Base-by-base conservation (phyloP, 441 rosid species). In the Manihot esculenta region DNA sequence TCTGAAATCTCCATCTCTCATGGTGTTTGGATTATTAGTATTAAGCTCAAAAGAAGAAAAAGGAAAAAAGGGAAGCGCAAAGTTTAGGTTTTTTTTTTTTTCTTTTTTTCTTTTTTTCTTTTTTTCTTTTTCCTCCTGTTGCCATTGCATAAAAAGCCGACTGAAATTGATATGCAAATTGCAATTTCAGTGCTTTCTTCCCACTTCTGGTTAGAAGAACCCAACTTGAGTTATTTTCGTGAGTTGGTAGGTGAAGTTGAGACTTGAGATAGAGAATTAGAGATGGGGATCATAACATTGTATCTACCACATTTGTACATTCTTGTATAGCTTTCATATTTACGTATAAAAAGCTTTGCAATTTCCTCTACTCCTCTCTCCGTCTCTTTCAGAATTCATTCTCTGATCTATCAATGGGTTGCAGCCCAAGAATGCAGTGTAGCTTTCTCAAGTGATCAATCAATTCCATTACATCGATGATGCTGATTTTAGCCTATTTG, bases 281-380 rank as follows among this genome's bases (percentile, higher is more conserved):
- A 71, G 50, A 54, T 5, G 53, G 73, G 62, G 42, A 45, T 23
- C 24, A 55, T 50, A 57, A 72, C 3, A 69, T 66, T 80, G 79
- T 80, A 81, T 76, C 47, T 76, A 73, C 57, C 72, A 68, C 80
- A 79, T 76, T 73, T 85, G 87, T 83, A 81, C 61, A 85, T 83
- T 66, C 61, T 53, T 85, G 85, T 80, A 82, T 76, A 84, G 78
- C 41, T 35, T 35, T 7, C 4, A 35, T 35, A 2, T 35, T 35
- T 35, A 35, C 41, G 41, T 35, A 35, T 35, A 35, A 54, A 54
- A 21, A 27, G 18, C 60, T 44, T 63, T 27, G 54, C 59, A 48
- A 20, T 10, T 60, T 63, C 65, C 41, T 24, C 62, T 48, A 3
- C 14, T 20, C 12, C 21, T n/a, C n/a, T n/a, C n/a, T n/a, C n/a